These are phyloP conservation scores for Claviceps sp. DNA, from an alignment of 2,329 filamentous ascomycete species.

Conservation along the genomic window DNA sequence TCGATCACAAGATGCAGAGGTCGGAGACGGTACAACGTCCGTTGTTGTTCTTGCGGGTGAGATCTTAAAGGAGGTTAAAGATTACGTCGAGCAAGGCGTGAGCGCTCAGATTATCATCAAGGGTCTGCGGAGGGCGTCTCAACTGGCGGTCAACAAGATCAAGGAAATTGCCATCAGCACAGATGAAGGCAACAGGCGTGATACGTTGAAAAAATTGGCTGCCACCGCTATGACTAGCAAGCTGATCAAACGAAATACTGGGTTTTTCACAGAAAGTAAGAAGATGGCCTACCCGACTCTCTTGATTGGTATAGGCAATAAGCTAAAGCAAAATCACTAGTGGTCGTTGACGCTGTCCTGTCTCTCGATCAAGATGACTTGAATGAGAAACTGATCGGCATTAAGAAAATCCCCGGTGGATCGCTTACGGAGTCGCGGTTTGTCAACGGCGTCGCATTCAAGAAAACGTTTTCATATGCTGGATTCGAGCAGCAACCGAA, in stretches of 20 bases:
- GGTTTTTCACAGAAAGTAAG: slow-evolving; percentile 91
- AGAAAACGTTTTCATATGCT: slow-evolving; percentile 98
- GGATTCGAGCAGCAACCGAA: slow-evolving; percentile 99
- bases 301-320: neutral
- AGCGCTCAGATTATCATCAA: slow-evolving; percentile 98
- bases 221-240: slow-evolving; percentile 99
- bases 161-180: slow-evolving; percentile 92
- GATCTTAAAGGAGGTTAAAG: slow-evolving; percentile 92
- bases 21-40: slow-evolving; percentile 94
- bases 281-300: slow-evolving; percentile 17
- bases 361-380: slow-evolving; percentile 93
- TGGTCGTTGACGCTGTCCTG: slow-evolving; percentile 95
- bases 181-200: slow-evolving; percentile 67
- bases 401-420: slow-evolving; percentile 96
- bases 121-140: slow-evolving; percentile 73
- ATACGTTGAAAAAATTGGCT: slow-evolving; percentile 80
- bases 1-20: slow-evolving; percentile 96
- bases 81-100: slow-evolving; percentile 90
- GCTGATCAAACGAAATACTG: slow-evolving; percentile 91
- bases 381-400: slow-evolving; percentile 93
- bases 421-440: slow-evolving; percentile 93
- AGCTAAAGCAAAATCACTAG: slow-evolving; percentile 31
- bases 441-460: slow-evolving; percentile 96
- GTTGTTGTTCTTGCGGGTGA: slow-evolving; percentile 96
- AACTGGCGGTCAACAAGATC: slow-evolving; percentile 95